Conservation (phyloP, 805 yeast genomes). For the Yarrowia keelungensis region DNA sequence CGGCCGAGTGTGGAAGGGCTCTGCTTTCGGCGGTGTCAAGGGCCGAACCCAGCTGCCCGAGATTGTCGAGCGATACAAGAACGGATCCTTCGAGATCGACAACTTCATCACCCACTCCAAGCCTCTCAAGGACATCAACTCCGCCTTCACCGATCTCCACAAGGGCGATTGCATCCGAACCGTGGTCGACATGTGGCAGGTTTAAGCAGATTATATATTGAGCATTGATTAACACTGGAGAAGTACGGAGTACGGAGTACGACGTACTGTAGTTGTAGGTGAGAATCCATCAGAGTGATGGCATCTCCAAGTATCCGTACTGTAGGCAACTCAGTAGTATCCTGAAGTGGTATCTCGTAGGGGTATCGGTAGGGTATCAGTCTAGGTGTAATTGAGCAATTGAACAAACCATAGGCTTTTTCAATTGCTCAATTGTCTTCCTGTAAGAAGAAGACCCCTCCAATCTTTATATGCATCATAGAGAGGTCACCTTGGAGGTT, state of each 20-base stretch:
- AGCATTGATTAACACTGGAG: neutral
- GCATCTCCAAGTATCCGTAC: too few species aligned
- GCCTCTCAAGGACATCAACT: conserved; percentile 75
- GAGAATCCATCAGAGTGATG: too few species aligned
- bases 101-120: conserved; percentile 95
- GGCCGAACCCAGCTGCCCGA: conserved; percentile 96
- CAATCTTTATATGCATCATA: neutral
- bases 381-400: too few species aligned
- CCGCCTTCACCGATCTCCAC: conserved; percentile 95
- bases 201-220: neutral
- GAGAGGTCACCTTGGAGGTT: conserved; percentile 17
- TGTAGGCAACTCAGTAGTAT: too few species aligned
- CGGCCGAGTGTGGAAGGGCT: conserved; percentile 98
- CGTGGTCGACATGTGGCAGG: conserved; percentile 56
- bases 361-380: too few species aligned
- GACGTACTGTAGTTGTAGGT: too few species aligned
- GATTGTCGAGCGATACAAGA: conserved; percentile 82
- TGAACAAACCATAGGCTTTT: too few species aligned
- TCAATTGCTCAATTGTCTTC: too few species aligned
- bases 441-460: too few species aligned
- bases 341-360: too few species aligned
- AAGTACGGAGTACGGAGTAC: neutral
- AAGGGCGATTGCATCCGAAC: conserved; percentile 94
- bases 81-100: conserved; percentile 84
- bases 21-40: conserved; percentile 99